Base-by-base conservation (phyloP, 2,329 filamentous ascomycete species). In the Pochonia chlamydosporia region DNA sequence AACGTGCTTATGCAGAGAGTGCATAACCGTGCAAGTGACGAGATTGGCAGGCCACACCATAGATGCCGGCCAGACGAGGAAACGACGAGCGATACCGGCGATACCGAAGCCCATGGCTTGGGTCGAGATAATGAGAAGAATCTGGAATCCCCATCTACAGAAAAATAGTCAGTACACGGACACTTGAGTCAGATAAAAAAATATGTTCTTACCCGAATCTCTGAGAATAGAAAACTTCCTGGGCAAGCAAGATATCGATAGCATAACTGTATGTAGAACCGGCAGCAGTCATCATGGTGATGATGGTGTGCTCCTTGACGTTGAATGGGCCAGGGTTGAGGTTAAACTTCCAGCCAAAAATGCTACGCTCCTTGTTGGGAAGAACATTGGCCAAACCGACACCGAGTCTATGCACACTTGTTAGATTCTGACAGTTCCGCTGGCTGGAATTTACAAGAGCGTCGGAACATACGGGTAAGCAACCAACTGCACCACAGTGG, bases 1-100 rank as follows among this genome's bases (percentile, higher is more conserved):
- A n/a, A 30, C 25, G 54, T 76, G 74, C 52, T 85, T 81, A 59
- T 86, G 81, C 33, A 87, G 69, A 2, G 80, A 75, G 55, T 80
- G 75, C 58, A 84, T 81, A 21, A 85, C 69, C 2, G 79, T 71
- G 20, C 74, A 71, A 56, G 81, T 84, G 56, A 82, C 75, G 24
- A 81, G 64, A 24, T 76, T 73, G 23, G 73, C 69, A 2, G 79
- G 79, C 79, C 79, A 83, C 46, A 83, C 76, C 79, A 82, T 82
- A 40, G 77, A 72, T 3, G 80, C 76, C 1, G 77, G 81, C 62
- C 69, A 75, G 13, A 79, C 74, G 14, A 84, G 69, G 63, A 79
- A 82, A 23, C 76, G 71, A 20, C 78, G 69, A 21, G 71, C 68
- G 46, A 83, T 61, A 2, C 80, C 80, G 6, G 81, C 81, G 25